A percentile compares a stretch with the other conserved stretches of the same genome.
These are phyloP conservation scores for Heterobasidion parviporum DNA, from an alignment of 1,284 basidiomycete genomes.

Conservation along the genomic window DNA sequence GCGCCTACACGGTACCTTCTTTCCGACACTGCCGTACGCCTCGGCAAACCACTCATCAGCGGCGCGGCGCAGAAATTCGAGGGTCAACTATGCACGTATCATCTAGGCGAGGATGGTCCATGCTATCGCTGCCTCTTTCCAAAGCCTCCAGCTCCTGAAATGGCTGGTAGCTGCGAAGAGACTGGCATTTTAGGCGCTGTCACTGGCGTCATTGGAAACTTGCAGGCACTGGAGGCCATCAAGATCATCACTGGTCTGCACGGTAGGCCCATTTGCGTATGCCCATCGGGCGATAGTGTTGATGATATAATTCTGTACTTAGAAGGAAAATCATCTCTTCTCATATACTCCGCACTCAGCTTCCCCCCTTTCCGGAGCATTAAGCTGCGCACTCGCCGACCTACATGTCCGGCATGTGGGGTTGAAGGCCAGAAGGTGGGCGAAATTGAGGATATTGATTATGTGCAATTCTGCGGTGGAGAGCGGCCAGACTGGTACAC, in stretches of 20 bases:
- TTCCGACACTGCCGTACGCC: conserved; percentile 79
- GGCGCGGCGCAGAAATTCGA: conserved; percentile 91
- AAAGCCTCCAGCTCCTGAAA: conserved; percentile 52
- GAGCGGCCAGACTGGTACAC: conserved; percentile 53
- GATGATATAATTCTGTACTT: background rate
- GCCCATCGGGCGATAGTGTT: background rate
- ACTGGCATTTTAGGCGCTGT: conserved; percentile 87
- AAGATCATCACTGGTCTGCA: conserved; percentile 71
- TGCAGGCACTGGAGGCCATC: conserved; percentile 89
- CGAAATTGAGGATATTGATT: conserved; percentile 51
- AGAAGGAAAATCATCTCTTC: conserved; percentile 56
- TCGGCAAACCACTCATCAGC: conserved; percentile 77
- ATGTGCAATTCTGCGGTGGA: conserved; percentile 75
- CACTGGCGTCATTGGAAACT: conserved; percentile 84
- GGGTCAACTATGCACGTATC: conserved; percentile 85
- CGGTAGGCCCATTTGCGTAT: conserved; percentile 34
- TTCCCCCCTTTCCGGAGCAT: conserved; percentile 74
- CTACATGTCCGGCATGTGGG: conserved; percentile 59
- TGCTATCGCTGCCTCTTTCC: conserved; percentile 97
- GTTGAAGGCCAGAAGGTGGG: conserved; percentile 32
- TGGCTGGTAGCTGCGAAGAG: conserved; percentile 79
- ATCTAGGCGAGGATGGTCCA: conserved; percentile 60
- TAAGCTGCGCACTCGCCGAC: conserved; percentile 63
- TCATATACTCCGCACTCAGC: conserved; percentile 69
- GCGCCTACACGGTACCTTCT: conserved; percentile 88